These are phyloP conservation scores for Roridomyces roridus DNA, from an alignment of 768 basidiomycete species.

Conservation along the genomic window DNA sequence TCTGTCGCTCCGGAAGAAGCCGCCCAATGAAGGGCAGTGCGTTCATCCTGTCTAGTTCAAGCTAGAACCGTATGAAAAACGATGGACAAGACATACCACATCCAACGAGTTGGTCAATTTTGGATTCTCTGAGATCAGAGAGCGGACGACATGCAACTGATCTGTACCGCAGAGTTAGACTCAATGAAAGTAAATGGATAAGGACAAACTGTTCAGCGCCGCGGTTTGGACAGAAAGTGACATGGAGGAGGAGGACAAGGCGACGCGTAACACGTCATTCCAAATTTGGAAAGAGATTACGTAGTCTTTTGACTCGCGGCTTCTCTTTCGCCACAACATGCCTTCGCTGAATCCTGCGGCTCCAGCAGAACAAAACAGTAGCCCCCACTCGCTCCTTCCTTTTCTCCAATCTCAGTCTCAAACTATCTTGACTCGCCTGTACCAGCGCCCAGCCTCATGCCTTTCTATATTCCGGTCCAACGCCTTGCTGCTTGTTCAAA, in stretches of 20 bases:
- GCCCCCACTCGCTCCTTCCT: constrained; percentile 72
- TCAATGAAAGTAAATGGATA: not conserved
- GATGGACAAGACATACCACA: constrained; percentile 51
- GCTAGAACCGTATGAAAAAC: not conserved
- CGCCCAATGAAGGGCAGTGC: constrained; percentile 89
- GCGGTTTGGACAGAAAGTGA: constrained; percentile 65
- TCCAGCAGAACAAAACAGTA: constrained; percentile 30
- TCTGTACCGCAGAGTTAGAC: constrained; percentile 35
- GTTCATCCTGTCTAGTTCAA: constrained; percentile 59
- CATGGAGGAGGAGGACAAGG: constrained; percentile 37
- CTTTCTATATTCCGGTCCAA: constrained; percentile 86
- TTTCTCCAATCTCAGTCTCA: constrained; percentile 86
- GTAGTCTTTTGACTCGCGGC: constrained; percentile 1
- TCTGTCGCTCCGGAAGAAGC: constrained; percentile 76
- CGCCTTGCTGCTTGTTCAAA: constrained; percentile 3
- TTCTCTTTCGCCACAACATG: constrained; percentile 17
- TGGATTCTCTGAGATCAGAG: constrained; percentile 67
- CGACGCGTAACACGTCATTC: constrained; percentile 23
- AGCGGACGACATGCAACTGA: constrained; percentile 73
- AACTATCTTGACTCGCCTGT: constrained; percentile 77
- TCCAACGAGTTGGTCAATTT: constrained; percentile 67
- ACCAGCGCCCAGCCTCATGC: constrained; percentile 86
- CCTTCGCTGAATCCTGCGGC: constrained; percentile 29
- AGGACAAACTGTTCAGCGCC: constrained; percentile 66
- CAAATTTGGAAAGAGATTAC: not conserved